These are phyloP conservation scores for Jamesozyma lodderae DNA, from an alignment of 805 yeast genomes.

Conservation along the genomic window DNA sequence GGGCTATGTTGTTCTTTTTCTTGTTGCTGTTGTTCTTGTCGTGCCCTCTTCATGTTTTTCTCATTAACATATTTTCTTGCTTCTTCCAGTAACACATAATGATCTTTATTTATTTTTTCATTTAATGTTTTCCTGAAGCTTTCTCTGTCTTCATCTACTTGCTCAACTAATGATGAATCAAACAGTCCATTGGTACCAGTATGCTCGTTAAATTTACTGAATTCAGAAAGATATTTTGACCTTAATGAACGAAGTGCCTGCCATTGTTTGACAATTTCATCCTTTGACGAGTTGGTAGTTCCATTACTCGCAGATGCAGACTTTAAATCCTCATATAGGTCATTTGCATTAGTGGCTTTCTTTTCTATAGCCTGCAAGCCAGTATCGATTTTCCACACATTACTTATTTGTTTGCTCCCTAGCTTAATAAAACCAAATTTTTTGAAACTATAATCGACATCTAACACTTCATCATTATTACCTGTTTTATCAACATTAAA, in stretches of 20 bases:
- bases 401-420: slow-evolving; percentile 27
- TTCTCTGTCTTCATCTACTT: slow-evolving; percentile 8
- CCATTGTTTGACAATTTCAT: slow-evolving; percentile 32
- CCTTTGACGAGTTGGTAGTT: slow-evolving; percentile 5
- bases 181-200: slow-evolving; percentile 35
- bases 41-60: slow-evolving; percentile 11
- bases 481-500: slow-evolving; percentile 6
- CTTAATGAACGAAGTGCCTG: slow-evolving; percentile 36
- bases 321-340: slow-evolving; percentile 12
- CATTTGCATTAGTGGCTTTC: slow-evolving; percentile 17
- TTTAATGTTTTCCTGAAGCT: slow-evolving; percentile 7
- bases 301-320: slow-evolving; percentile 6
- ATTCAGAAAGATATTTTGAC: slow-evolving; percentile 30
- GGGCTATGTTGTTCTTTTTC: too few relatives aligned
- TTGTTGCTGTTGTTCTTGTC: slow-evolving; percentile 6
- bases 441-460: slow-evolving; percentile 17
- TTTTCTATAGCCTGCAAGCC: slow-evolving; percentile 32
- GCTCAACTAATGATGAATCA: slow-evolving; percentile 17
- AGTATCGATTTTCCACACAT: slow-evolving; percentile 33
- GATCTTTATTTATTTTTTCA: slow-evolving; percentile 11
- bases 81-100: slow-evolving; percentile 13
- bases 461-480: neutral
- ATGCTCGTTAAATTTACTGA: slow-evolving; percentile 29
- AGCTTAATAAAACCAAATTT: slow-evolving; percentile 26
- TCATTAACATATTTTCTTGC: slow-evolving; percentile 17